Base-by-base conservation (phyloP, 208 protist genomes). In the Wallacemonas sp. region DNA sequence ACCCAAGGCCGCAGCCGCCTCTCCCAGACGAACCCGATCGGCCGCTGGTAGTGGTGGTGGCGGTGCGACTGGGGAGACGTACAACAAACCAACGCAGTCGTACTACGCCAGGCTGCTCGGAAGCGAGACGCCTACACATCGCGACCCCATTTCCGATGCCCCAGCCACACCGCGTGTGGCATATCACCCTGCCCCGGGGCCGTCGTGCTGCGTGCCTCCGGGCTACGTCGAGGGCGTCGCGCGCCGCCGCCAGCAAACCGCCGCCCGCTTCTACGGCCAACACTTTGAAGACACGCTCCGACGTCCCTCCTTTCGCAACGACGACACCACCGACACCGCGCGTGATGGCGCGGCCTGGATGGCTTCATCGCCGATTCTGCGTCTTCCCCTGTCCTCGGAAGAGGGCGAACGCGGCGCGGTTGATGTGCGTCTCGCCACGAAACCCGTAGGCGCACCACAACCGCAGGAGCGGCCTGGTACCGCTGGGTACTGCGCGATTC, bases 201-300 rank as follows among this genome's bases (percentile, higher is more conserved):
- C 85, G 2, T 90, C 88, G 0, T 27, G 77, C 1, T 72, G 48
- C 61, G 85, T 94, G 2, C 88, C 88, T 9, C 16, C 78, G 1
- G 85, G 88, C 23, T 94, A 94, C 46, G 83, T 94, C 2, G 85
- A 92, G 57, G 85, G 78, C 0, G 88, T 94, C 12, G 88, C 85
- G 26, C 80, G 85, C 2, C 76, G 87, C 5, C 76, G 88, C 1
- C 68, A 74, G n/a, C 81, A 74, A 44, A 67, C 80, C 33, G 74
- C 72, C 0, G 67, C 66, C 3, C 75, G 85, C 19, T 39, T 34
- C 38, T 41, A 43, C 38, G 33, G 62, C 9, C 63, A 70, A 23
- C 33, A 57, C 46, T 78, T 74, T 24, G 39, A 54, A n/a, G 36
- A 24, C 9, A 67, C 54, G 9, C 72, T 88, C 1, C 78, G 78